phyloP scores from a whole-genome alignment of 352 stramenopile species.

The Globisporangium yorkense region DNA sequence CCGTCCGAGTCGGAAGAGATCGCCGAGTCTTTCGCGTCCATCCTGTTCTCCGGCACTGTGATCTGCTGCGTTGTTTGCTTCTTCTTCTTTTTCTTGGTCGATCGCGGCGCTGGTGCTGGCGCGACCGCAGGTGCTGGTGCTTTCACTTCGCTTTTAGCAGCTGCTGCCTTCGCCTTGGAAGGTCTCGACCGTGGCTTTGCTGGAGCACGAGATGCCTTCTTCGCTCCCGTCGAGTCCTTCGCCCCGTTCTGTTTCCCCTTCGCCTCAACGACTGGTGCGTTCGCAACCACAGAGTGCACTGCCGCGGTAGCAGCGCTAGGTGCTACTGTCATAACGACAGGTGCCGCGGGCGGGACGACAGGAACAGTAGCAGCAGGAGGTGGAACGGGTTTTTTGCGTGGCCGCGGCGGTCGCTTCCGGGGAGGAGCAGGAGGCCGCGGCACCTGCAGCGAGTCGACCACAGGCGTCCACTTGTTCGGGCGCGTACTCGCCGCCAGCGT shows the following conservation, averaged over 20 bases:
- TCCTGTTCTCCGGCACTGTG: background rate
- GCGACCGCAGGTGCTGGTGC: background rate
- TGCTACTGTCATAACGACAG: background rate
- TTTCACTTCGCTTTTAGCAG: background rate
- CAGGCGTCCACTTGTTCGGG: background rate
- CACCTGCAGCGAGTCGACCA: conserved; percentile 3
- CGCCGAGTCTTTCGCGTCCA: background rate
- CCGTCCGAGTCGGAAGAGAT: conserved; percentile 14
- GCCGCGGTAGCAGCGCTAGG: background rate
- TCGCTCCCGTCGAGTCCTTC: background rate
- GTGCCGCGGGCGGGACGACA: background rate
- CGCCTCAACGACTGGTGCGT: background rate
- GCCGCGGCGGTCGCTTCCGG: conserved; percentile 10
- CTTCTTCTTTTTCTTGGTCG: background rate
- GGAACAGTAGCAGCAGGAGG: background rate
- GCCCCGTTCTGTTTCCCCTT: background rate
- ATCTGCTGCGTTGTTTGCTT: background rate
- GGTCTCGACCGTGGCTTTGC: background rate
- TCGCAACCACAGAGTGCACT: background rate
- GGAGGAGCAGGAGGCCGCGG: conserved; percentile 9
- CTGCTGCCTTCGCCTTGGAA: background rate
- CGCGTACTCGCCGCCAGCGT: conserved; percentile 2
- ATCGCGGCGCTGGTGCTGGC: background rate
- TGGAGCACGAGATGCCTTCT: background rate
- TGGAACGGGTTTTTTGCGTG: conserved; percentile 13